A percentile compares a stretch with the other conserved stretches of the same genome.
Evolutionary conservation across 2,329 filamentous ascomycete genomes (phyloP).

Genomic region (Fusarium sp.): DNA sequence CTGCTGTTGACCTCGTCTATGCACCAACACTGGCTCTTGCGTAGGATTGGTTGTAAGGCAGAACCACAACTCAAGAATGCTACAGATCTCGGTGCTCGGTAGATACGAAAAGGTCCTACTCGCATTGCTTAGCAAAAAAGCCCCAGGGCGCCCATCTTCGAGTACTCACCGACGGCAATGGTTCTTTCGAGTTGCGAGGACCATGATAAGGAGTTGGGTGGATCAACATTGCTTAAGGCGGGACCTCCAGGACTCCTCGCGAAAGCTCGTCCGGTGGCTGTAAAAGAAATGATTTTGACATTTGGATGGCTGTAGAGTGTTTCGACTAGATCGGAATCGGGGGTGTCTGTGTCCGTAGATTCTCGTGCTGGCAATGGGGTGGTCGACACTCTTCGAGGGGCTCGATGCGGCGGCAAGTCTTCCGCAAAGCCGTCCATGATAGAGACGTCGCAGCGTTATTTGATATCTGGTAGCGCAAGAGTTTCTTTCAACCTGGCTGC

Average conservation of each 20-base stretch:
- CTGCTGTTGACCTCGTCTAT: conserved; percentile 83
- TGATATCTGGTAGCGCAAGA: conserved; percentile 30
- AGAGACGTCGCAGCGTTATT: conserved; percentile 4
- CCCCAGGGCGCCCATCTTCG: no score
- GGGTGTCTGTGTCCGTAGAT: conserved; percentile 42
- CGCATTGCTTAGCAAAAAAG: conserved; percentile 1
- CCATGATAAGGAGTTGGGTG: conserved; percentile 77
- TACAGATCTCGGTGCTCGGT: conserved; percentile 86
- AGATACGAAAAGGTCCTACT: conserved; percentile 81
- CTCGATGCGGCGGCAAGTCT: conserved; percentile 44
- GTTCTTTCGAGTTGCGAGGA: conserved; percentile 82
- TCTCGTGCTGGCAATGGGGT: conserved; percentile 51
- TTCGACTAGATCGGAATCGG: conserved; percentile 63
- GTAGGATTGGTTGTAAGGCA: conserved; percentile 86
- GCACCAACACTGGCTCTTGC: conserved; percentile 94
- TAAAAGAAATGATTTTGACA: conserved; percentile 75
- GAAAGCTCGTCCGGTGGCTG: conserved; percentile 52
- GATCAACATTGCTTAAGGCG: conserved; percentile 55
- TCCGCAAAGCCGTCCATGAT: conserved; percentile 43
- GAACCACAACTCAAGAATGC: conserved; percentile 89
- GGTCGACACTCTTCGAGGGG: conserved; percentile 56
- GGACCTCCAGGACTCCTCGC: conserved; percentile 52
- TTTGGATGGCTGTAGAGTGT: conserved; percentile 81
- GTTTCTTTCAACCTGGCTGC: conserved; percentile 24
- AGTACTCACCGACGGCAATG: conserved; percentile 76